Evolutionary conservation across 768 basidiomycete genomes (phyloP).

Genomic region (Tulasnella sp.): DNA sequence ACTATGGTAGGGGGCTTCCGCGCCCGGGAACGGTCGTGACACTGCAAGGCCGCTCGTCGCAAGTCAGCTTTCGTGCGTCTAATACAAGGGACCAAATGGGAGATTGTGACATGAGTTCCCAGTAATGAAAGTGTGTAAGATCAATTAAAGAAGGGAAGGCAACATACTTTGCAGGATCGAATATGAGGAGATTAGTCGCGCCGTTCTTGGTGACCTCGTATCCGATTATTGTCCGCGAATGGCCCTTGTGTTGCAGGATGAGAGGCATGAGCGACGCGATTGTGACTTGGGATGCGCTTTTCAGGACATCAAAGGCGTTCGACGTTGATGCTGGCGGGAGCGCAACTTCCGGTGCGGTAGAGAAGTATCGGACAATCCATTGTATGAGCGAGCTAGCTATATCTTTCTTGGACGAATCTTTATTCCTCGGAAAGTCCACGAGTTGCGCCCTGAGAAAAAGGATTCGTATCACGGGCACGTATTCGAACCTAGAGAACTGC

Average conservation of each 20-base stretch:
- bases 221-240: conserved; percentile 81
- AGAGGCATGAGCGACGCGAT: conserved; percentile 64
- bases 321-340: conserved; percentile 26
- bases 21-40: neutral
- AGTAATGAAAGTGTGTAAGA: neutral
- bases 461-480: neutral
- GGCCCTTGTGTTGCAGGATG: conserved; percentile 64
- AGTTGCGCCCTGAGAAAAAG: conserved; percentile 41
- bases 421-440: conserved; percentile 46
- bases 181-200: conserved; percentile 52
- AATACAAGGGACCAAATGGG: too few species aligned
- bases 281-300: conserved; percentile 38
- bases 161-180: conserved; percentile 66
- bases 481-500: neutral
- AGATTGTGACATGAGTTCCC: too few species aligned
- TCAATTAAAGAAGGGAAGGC: neutral
- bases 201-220: conserved; percentile 59
- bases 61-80: too few species aligned
- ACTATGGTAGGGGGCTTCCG: neutral
- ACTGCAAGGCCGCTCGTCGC: neutral
- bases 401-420: conserved; percentile 29
- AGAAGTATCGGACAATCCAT: conserved; percentile 74
- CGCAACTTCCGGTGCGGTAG: conserved; percentile 22
- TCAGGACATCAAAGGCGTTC: conserved; percentile 40
- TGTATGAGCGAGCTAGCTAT: conserved; percentile 37